phyloP scores from a whole-genome alignment of 2,329 filamentous ascomycete genomes.

The Aspergillus oerlinghausenensis region DNA sequence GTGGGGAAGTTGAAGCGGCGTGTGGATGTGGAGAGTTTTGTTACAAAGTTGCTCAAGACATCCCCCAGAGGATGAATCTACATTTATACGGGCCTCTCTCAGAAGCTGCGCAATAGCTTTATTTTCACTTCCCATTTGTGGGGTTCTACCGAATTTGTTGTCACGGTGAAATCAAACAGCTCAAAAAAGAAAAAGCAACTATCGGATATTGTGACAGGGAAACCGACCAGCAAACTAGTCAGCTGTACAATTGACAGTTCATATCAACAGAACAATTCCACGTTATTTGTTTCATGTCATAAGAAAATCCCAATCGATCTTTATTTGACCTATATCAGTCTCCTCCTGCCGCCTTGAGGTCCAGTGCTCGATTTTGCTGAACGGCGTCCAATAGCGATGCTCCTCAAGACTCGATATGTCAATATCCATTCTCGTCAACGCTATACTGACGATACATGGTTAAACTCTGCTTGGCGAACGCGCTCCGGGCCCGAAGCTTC shows the following conservation, averaged over 20 bases:
- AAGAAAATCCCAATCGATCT: background rate
- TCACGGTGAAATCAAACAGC: background rate
- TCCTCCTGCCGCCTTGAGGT: background rate
- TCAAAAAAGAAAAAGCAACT: background rate
- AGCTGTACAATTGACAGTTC: background rate
- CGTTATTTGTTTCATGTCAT: background rate
- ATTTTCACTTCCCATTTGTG: background rate
- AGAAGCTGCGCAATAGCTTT: background rate
- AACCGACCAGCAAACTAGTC: background rate
- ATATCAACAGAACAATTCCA: background rate
- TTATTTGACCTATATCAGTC: background rate
- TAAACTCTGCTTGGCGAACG: conserved; percentile 31
- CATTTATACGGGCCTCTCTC: background rate
- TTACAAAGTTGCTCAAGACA: background rate
- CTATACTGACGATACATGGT: conserved; percentile 23
- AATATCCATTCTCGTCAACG: conserved; percentile 23
- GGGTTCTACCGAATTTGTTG: background rate
- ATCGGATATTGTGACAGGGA: background rate
- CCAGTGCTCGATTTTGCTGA: background rate
- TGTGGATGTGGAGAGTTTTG: background rate
- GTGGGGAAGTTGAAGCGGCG: conserved; percentile 24
- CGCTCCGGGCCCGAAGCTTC: conserved; percentile 28
- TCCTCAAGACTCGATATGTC: background rate
- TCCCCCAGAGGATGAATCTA: background rate
- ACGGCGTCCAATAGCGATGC: background rate